Percentiles rank a stretch among this genome's conserved stretches.
These are phyloP conservation scores for Trifolium subterraneum DNA, from an alignment of 306 rosid species.

Conservation along the genomic window DNA sequence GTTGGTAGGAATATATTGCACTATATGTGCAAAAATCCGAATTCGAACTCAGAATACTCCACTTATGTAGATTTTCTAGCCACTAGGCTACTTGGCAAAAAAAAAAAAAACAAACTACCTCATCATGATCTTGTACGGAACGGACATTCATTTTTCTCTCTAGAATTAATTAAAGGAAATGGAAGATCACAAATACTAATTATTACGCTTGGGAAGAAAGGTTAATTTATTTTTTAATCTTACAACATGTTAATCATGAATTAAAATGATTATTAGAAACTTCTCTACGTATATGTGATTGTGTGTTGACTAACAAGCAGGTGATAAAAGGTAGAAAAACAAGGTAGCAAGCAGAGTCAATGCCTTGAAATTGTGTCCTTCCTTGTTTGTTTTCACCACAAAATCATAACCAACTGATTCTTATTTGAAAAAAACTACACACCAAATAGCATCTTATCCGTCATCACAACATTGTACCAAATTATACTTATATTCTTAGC, in stretches of 20 bases:
- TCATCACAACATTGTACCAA: conserved; percentile 14
- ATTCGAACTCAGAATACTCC: no score
- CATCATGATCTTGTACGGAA: conserved; percentile 24
- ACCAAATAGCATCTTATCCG: conserved; percentile 31
- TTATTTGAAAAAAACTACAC: conserved; percentile 37
- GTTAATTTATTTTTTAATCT: neutral
- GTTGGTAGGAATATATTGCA: no score
- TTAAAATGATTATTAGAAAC: conserved; percentile 23
- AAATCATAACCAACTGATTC: conserved; percentile 57
- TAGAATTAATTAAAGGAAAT: neutral
- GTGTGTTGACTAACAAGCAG: conserved; percentile 30
- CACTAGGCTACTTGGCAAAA: no score
- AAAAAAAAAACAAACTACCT: conserved; percentile 22
- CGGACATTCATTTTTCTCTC: conserved; percentile 5
- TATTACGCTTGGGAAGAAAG: neutral
- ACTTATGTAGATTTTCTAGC: no score
- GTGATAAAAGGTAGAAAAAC: conserved; percentile 35
- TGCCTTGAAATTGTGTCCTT: conserved; percentile 48
- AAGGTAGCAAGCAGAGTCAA: conserved; percentile 28
- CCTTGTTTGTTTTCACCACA: conserved; percentile 43
- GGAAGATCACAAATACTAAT: neutral
- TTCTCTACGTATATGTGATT: neutral
- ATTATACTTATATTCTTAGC: conserved; percentile 23
- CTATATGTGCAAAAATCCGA: no score
- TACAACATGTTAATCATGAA: no score